Evolutionary conservation across 345 rosid genomes (phyloP).

Genomic region (Eutrema yunnanense): DNA sequence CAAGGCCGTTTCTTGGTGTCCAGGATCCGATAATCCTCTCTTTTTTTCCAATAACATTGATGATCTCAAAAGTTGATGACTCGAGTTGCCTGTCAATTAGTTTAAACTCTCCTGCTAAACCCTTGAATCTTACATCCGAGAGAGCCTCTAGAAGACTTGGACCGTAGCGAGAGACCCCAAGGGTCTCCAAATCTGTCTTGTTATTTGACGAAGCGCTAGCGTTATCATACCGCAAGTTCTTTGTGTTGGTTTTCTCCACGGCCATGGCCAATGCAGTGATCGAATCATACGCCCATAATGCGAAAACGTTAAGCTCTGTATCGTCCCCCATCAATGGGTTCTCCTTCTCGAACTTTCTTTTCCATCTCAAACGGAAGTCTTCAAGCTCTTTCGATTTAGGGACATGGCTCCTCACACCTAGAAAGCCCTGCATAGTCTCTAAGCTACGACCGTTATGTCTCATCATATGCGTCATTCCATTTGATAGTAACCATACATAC

Average conservation of each 20-base stretch:
- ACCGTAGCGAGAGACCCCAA: constrained; percentile 23
- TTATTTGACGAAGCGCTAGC: background rate
- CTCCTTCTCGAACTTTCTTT: background rate
- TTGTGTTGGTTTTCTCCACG: constrained; percentile 12
- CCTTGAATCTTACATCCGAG: constrained; percentile 25
- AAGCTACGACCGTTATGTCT: background rate
- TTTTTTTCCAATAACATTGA: constrained; percentile 32
- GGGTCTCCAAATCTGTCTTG: background rate
- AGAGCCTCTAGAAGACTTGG: constrained; percentile 26
- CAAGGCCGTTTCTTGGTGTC: constrained; percentile 22
- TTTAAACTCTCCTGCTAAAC: constrained; percentile 36
- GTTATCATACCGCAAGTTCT: background rate
- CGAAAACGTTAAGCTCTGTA: background rate
- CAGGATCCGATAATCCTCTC: constrained; percentile 36
- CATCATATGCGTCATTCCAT: constrained; percentile 13
- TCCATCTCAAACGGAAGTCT: constrained; percentile 25
- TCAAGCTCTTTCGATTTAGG: constrained; percentile 9
- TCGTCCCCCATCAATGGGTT: background rate
- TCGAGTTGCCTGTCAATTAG: constrained; percentile 35
- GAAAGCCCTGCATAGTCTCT: constrained; percentile 20
- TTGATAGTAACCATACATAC: constrained; percentile 48
- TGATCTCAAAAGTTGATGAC: constrained; percentile 35
- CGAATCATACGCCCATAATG: constrained; percentile 40
- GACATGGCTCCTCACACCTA: constrained; percentile 27
- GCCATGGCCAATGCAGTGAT: constrained; percentile 39